Base-by-base conservation (phyloP, 108 stramenopile species). In the Ochromonas danica region DNA sequence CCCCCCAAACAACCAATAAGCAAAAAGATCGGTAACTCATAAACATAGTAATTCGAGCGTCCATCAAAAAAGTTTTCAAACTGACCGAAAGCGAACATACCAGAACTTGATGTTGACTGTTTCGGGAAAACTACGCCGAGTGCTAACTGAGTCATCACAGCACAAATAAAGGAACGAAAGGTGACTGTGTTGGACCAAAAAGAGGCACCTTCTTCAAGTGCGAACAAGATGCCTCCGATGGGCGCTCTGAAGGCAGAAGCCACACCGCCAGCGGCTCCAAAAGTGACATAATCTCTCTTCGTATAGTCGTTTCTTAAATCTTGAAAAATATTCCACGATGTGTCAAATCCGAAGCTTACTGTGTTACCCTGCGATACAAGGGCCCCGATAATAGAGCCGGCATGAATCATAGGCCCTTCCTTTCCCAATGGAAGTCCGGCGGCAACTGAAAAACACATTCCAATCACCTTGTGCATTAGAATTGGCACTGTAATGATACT, bases 121-220 rank as follows among this genome's bases (percentile, higher is more conserved):
- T 17, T 41, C 6, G 51, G 43, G 25, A 75, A 60, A 27, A 75
- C 25, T 41, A 60, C 10, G 41, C 45, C 28, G 72, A 75, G 3
- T 3, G 72, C 82, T 42, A 85, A 82, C 27, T 78, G 87, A 14
- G 96, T 96, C 63, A 95, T 88, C 94, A 97, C 95, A 82, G 94
- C 94, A 87, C 95, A 96, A 83, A 95, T 95, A 80, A 97, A 93
- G 39, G 89, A 92, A 61, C 96, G 83, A 33, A 88, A 82, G 10
- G 92, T 87, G 82, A 92, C 82, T 1, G 74, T 61, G 17, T 79
- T 85, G 10, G 84, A 80, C 87, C 91, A 92, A 83, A 87, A 91
- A 10, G 83, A 83, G 42, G 86, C 84, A 43, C 84, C 88, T 57
- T 89, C 88, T 70, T 89, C 88, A 2, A 89, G 40, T 1, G 86